Evolutionary conservation across 108 stramenopile genomes (phyloP).

Genomic region (Cyclotella cryptica): DNA sequence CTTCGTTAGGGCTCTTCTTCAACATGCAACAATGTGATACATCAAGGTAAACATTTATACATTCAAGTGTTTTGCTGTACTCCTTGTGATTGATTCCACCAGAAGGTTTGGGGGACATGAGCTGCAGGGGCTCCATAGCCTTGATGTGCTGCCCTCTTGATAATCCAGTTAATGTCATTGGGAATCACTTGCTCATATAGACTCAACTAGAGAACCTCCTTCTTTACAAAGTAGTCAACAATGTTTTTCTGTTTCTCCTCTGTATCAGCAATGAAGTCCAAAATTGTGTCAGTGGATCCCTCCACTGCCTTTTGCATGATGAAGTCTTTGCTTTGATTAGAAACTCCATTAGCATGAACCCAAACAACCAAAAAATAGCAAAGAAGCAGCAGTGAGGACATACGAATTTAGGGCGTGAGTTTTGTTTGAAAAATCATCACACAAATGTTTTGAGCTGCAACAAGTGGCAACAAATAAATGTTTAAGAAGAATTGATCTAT

Average conservation of each 20-base stretch:
- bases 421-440: too few species aligned
- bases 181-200: conserved; percentile 97
- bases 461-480: too few species aligned
- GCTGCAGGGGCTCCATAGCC: too few species aligned
- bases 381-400: too few species aligned
- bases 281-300: conserved; percentile 92
- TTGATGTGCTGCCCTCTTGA: conserved; percentile 92
- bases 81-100: conserved; percentile 98
- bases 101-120: conserved; percentile 93
- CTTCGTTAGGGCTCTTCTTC: conserved; percentile 85
- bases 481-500: too few species aligned
- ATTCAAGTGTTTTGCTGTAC: conserved; percentile 96
- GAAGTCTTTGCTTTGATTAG: conserved; percentile 66
- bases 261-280: conserved; percentile 94
- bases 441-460: too few species aligned
- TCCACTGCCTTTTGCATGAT: conserved; percentile 96
- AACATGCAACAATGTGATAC: conserved; percentile 85
- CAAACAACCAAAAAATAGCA: too few species aligned
- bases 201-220: conserved; percentile 95
- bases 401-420: too few species aligned
- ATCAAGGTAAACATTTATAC: conserved; percentile 95
- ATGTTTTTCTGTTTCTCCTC: conserved; percentile 81
- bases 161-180: conserved; percentile 96
- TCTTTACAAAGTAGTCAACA: conserved; percentile 91
- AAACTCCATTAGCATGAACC: conserved; percentile 85